A percentile compares a stretch with the other conserved stretches of the same genome.
These are phyloP conservation scores for Globisporangium okanoganense DNA, from an alignment of 352 stramenopile genomes.

Conservation along the genomic window DNA sequence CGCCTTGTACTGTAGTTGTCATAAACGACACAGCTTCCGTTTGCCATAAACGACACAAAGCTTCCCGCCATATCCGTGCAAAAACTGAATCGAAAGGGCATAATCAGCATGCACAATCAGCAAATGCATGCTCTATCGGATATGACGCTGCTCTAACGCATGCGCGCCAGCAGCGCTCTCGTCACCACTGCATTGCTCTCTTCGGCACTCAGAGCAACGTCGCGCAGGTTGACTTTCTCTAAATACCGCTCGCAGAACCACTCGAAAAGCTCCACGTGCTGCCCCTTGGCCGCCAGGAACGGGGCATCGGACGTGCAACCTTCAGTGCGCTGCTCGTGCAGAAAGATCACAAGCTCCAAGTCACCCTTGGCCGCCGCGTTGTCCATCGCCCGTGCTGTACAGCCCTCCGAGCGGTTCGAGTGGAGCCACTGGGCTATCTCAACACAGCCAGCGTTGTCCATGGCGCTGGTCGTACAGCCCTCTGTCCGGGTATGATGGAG, in stretches of 20 bases:
- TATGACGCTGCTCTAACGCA: no score
- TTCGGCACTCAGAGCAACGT: neutral
- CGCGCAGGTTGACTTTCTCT: neutral
- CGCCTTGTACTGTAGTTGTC: neutral
- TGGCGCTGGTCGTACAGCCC: neutral
- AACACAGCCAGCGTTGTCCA: neutral
- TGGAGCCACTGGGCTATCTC: conserved; percentile 10
- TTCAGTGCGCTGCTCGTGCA: neutral
- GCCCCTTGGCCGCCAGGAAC: neutral
- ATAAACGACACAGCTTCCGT: neutral
- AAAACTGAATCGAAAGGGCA: neutral
- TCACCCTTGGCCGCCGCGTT: neutral
- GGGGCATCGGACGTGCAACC: neutral
- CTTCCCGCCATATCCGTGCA: neutral
- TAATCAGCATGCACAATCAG: neutral
- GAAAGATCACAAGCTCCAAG: conserved; percentile 8
- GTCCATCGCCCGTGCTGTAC: conserved; percentile 2
- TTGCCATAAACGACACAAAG: no score
- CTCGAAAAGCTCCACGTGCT: conserved; percentile 9
- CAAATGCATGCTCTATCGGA: neutral
- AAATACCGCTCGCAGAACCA: neutral
- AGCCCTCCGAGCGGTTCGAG: neutral
- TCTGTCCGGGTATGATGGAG: conserved; percentile 4
- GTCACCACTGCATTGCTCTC: neutral
- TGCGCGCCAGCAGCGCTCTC: neutral